phyloP scores from a whole-genome alignment of 2,329 filamentous ascomycete genomes.

The Atkinsonella texensis region DNA sequence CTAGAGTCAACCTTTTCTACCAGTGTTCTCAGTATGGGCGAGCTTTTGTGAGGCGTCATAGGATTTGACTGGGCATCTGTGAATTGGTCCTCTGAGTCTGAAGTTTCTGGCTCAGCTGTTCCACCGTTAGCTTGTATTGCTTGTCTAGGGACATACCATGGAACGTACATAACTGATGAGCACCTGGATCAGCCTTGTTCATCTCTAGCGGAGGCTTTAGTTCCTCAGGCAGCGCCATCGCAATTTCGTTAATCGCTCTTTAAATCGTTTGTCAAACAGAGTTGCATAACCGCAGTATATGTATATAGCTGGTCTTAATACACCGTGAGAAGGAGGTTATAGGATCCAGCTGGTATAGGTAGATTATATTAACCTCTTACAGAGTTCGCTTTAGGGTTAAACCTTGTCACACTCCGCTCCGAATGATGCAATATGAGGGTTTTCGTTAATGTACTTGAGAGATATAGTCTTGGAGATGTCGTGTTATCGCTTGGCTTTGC shows the following conservation, averaged over 20 bases:
- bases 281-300: too few species aligned
- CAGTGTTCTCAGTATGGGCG: slow-evolving; percentile 45
- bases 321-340: neutral
- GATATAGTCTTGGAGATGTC: neutral
- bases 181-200: slow-evolving; percentile 40
- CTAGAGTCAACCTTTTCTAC: slow-evolving; percentile 45
- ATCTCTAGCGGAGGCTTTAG: slow-evolving; percentile 21
- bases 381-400: neutral
- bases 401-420: neutral
- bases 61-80: slow-evolving; percentile 50
- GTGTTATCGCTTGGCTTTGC: neutral
- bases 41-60: slow-evolving; percentile 29
- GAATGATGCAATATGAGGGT: neutral
- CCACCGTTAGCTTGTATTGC: slow-evolving; percentile 13
- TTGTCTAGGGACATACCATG: neutral
- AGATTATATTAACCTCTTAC: neutral
- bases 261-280: neutral
- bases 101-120: slow-evolving; percentile 30
- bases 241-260: neutral
- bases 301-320: neutral
- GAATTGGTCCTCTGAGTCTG: slow-evolving; percentile 59
- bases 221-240: slow-evolving; percentile 19
- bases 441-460: neutral
- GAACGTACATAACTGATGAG: slow-evolving; percentile 43
- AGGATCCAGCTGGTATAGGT: neutral